These are phyloP conservation scores for Geranomyces variabilis DNA, from an alignment of 192 early-diverging fungal species.

Conservation along the genomic window DNA sequence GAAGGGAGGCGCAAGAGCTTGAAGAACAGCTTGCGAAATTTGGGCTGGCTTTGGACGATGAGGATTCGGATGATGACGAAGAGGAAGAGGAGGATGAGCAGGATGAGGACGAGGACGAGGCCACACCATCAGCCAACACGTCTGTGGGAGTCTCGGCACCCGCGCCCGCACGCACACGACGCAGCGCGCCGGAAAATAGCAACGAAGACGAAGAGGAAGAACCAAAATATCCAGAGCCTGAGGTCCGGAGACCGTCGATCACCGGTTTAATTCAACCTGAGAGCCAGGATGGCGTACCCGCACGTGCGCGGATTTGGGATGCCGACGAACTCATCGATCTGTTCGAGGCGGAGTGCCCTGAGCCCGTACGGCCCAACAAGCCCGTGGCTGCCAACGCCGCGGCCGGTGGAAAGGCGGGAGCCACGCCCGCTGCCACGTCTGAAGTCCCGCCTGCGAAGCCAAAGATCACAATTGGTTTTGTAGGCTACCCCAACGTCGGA, in stretches of 20 bases:
- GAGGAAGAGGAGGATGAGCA: conserved; percentile 28
- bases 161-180: conserved; percentile 3
- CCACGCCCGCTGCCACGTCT: background rate
- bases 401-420: background rate
- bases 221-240: conserved; percentile 36
- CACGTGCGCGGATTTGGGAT: conserved; percentile 64
- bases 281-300: conserved; percentile 53
- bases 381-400: background rate
- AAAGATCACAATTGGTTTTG: conserved; percentile 88
- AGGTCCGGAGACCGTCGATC: conserved; percentile 19
- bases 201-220: conserved; percentile 16
- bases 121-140: background rate
- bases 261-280: conserved; percentile 47
- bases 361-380: conserved; percentile 29
- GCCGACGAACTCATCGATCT: conserved; percentile 71
- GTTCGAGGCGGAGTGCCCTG: conserved; percentile 62
- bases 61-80: conserved; percentile 30
- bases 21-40: conserved; percentile 26
- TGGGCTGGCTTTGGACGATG: background rate
- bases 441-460: background rate
- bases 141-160: conserved; percentile 8
- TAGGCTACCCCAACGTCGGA: conserved; percentile 99
- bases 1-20: conserved; percentile 24
- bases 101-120: conserved; percentile 26
- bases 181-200: conserved; percentile 10